Evolutionary conservation across 768 basidiomycete species (phyloP), one percentile per base, ranked within the genome.

Genomic region (Boletus subparvulus): DNA sequence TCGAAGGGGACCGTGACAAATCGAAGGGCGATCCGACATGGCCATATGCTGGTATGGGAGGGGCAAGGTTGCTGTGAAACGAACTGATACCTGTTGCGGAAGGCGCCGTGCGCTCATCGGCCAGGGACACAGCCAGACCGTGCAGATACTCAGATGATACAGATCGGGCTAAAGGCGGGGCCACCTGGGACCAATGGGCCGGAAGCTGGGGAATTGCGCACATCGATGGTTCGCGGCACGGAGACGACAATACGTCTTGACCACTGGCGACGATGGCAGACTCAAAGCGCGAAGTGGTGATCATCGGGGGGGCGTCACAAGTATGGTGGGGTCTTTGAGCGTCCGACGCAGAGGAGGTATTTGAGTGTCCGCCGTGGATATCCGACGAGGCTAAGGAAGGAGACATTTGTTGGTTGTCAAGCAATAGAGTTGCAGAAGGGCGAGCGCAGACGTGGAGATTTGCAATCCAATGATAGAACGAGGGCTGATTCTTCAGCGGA

Each of bases 351-450:
- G 61, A 26, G 50, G 41, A n/a, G 17, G 62, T 72, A 72, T 72
- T 72, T 72, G 70, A 72, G 64, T 26, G 54, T 6, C 28, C 42
- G 40, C 13, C 14, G 45, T 41, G 47, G 47, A 17, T 21, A 10
- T 55, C 52, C 13, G 54, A 42, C 13, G 56, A 49, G 47, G 45
- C 71, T 33, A 58, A 61, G 61, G 68, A 69, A 69, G 71, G 66
- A 9, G 68, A 58, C 64, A 72, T 70, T 62, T 64, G 64, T 60
- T 73, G 70, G 70, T 73, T 26, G 68, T 69, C 69, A 72, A 43
- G 69, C 50, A 62, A 39, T 61, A 55, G 65, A 61, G 56, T 57
- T 62, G 68, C 61, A 68, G 60, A 61, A 60, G 58, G 19, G 32
- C 33, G 33, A 51, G 32, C 6, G 49, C n/a, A 41, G 57, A 58